Percentiles rank a stretch among this genome's conserved stretches.
These are phyloP conservation scores for Neocatenulostroma microsporum DNA, from an alignment of 2,329 filamentous ascomycete genomes.

Conservation along the genomic window DNA sequence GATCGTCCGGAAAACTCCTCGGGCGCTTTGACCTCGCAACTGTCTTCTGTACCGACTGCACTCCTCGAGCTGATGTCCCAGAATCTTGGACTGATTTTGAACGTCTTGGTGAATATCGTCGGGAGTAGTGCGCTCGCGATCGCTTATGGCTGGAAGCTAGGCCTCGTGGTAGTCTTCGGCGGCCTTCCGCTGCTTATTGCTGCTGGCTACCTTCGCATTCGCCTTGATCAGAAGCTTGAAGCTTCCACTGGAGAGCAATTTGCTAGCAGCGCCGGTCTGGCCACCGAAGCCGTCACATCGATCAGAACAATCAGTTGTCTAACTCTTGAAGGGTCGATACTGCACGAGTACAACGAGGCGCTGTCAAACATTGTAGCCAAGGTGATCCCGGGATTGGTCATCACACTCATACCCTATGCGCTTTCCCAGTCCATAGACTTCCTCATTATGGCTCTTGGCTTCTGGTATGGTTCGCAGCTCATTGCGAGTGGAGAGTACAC, in stretches of 20 bases:
- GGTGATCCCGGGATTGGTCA: slow-evolving; percentile 9
- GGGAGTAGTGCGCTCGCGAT: slow-evolving; percentile 26
- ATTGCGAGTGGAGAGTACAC: slow-evolving; percentile 28
- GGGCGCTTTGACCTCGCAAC: slow-evolving; percentile 40
- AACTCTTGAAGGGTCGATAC: slow-evolving; percentile 24
- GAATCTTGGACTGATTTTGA: slow-evolving; percentile 34
- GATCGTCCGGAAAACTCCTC: slow-evolving; percentile 42
- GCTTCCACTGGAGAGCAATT: slow-evolving; percentile 23
- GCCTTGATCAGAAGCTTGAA: slow-evolving; percentile 29
- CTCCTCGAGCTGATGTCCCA: slow-evolving; percentile 45
- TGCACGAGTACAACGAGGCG: slow-evolving; percentile 23
- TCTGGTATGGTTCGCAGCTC: slow-evolving; percentile 31
- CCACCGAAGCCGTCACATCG: slow-evolving; percentile 28
- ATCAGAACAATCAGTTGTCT: slow-evolving; percentile 30
- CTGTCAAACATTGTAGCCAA: slow-evolving; percentile 22
- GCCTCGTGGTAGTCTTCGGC: slow-evolving; percentile 28
- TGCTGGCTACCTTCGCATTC: slow-evolving; percentile 28
- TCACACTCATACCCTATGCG: slow-evolving; percentile 13
- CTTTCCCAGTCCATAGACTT: slow-evolving; percentile 29
- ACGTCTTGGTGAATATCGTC: slow-evolving; percentile 27
- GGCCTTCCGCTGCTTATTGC: slow-evolving; percentile 28
- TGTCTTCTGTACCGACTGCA: slow-evolving; percentile 44
- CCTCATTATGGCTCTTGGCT: slow-evolving; percentile 26
- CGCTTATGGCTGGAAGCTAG: slow-evolving; percentile 32
- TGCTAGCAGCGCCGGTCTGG: slow-evolving; percentile 28